Evolutionary conservation across 2,329 filamentous ascomycete genomes (phyloP).

Genomic region (Apiospora rasikravindrae): DNA sequence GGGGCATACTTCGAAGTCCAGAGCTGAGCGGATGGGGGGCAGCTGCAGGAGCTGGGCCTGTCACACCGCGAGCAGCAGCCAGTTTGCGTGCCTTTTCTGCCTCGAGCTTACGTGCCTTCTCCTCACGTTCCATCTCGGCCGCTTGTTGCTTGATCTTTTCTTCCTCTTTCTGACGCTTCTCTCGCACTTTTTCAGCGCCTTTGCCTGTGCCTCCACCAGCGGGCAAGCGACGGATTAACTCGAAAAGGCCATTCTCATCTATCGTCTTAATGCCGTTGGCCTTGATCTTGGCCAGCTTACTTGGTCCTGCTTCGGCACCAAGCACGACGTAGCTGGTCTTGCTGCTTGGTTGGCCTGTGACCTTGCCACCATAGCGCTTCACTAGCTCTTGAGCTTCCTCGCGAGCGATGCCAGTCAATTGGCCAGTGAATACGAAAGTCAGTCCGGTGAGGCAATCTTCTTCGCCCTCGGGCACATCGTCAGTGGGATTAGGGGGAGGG

Average conservation of each 20-base stretch:
- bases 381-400: conserved; percentile 86
- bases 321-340: conserved; percentile 96
- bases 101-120: conserved; percentile 62
- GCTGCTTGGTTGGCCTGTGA: conserved; percentile 82
- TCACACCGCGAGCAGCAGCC: conserved; percentile 48
- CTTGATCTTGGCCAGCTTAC: conserved; percentile 86
- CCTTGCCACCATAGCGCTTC: conserved; percentile 93
- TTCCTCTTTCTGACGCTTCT: conserved; percentile 85
- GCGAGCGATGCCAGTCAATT: conserved; percentile 78
- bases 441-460: conserved; percentile 91
- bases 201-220: conserved; percentile 87
- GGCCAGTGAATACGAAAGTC: conserved; percentile 93
- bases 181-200: conserved; percentile 82
- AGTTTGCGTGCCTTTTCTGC: conserved; percentile 60
- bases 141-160: conserved; percentile 82
- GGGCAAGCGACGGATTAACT: conserved; percentile 80
- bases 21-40: conserved; percentile 64
- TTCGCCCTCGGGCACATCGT: conserved; percentile 79
- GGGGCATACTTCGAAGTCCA: conserved; percentile 98
- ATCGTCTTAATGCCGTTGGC: conserved; percentile 86
- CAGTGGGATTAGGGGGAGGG: conserved; percentile 66
- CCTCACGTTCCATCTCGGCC: conserved; percentile 83
- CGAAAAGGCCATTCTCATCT: conserved; percentile 89
- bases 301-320: conserved; percentile 88
- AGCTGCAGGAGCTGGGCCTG: conserved; percentile 44